Evolutionary conservation across 2,329 filamentous ascomycete genomes (phyloP).

Genomic region (Cordyceps javanica): DNA sequence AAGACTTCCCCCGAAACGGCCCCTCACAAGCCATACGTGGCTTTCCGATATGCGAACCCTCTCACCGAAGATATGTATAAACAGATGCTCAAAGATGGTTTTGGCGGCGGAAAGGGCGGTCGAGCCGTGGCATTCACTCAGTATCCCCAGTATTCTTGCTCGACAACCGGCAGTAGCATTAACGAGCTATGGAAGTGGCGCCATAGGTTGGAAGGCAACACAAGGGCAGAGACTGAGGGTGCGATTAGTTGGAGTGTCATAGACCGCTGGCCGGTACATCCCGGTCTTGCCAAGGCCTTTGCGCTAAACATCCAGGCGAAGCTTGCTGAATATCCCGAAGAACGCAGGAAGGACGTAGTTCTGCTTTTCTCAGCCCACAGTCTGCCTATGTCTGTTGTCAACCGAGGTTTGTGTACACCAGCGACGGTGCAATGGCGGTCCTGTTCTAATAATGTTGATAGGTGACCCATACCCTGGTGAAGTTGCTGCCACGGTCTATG

Average conservation of each 20-base stretch:
- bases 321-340: slow-evolving; percentile 75
- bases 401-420: slow-evolving; percentile 56
- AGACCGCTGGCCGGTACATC: slow-evolving; percentile 92
- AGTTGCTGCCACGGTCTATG: slow-evolving; percentile 90
- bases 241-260: slow-evolving; percentile 95
- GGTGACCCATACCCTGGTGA: slow-evolving; percentile 93
- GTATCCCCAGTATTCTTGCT: slow-evolving; percentile 97
- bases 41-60: slow-evolving; percentile 90
- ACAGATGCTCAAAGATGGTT: slow-evolving; percentile 77
- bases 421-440: neutral
- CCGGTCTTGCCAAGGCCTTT: slow-evolving; percentile 84
- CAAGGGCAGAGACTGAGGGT: slow-evolving; percentile 50
- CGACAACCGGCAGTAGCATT: slow-evolving; percentile 89
- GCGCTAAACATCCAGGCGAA: slow-evolving; percentile 86
- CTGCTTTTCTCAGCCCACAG: slow-evolving; percentile 94
- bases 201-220: slow-evolving; percentile 76
- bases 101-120: slow-evolving; percentile 83
- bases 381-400: slow-evolving; percentile 94
- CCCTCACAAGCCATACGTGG: slow-evolving; percentile 94
- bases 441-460: slow-evolving; percentile 30
- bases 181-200: slow-evolving; percentile 99
- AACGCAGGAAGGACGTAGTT: slow-evolving; percentile 72
- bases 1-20: slow-evolving; percentile 85
- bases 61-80: slow-evolving; percentile 92
- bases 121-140: slow-evolving; percentile 95